Base-by-base conservation (phyloP, 2,329 filamentous ascomycete species). In the Trichoderma koningii region DNA sequence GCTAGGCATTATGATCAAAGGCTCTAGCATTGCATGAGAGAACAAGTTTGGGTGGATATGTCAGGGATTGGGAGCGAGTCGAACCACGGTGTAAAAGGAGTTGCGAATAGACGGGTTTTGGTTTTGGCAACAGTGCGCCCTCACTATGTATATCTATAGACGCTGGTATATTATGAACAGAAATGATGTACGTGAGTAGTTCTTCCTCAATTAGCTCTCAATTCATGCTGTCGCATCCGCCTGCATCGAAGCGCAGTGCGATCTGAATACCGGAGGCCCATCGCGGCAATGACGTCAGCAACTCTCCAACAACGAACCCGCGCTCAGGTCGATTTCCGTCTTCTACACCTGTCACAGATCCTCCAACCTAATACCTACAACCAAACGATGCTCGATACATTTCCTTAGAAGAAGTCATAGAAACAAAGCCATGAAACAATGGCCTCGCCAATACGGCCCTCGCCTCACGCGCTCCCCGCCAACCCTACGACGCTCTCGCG, bases 241-340 rank as follows among this genome's bases (percentile, higher is more conserved):
- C 51, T 23, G 30, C 3, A 3, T 30, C n/a, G 30, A 52, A 34
- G 50, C n/a, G 5, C 15, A 14, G 5, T 26, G 51, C 15, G 51
- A 30, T 30, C 1, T 2, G 7, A 17, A 55, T 0, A 55, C 5
- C 19, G 9, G 26, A n/a, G 28, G 15, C 38, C 23, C 26, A 2
- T 45, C 15, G 34, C 17, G 26, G 45, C 52, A 45, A 51, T 68
- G 66, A 66, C 66, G 65, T 68, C 66, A 68, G 45, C 66, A 48
- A 34, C 12, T 23, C 12, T 55, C 21, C 23, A 14, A n/a, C 23
- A 14, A 47, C 48, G 34, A 55, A 47, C 41, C 38, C 5, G 30
- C 30, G 23, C n/a, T 48, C 3, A 28, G 26, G 56, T 45, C 34
- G 7, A 14, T 38, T 38, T 38, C 34, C 5, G 3, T 38, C 34